Base-by-base conservation (phyloP, 805 yeast genomes). In the Lipomyces chichibuensis region DNA sequence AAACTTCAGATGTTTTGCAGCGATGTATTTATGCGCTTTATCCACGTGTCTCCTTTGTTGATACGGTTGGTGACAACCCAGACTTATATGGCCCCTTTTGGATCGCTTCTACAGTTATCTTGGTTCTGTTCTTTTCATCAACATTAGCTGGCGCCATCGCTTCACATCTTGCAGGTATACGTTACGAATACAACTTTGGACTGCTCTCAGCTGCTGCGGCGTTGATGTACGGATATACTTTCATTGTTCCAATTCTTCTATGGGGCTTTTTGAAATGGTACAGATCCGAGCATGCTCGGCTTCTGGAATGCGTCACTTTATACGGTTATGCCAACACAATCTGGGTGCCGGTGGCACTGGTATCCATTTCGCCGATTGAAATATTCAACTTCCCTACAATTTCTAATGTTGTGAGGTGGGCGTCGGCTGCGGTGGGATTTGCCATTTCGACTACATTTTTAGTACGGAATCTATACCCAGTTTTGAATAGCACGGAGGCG, bases 11-110 rank as follows among this genome's bases (percentile, higher is more conserved):
- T 11, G 92, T 91, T 67, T 75, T 84, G 57, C 72, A 69, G 20
- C 85, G 90, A 65, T 81, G 89, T 64, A 74, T 80, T 29, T 75
- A 81, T 64, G 86, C 92, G 0, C 70, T 88, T 53, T 88, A 89
- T 72, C 90, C 93, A 74, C 78, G 71, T 69, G 74, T 77, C 17
- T 73, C 74, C 33, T 72, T 73, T 20, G 74, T 73, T 7, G 80
- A 77, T 43, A 82, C 78, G 69, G 71, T 80, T 71, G 80, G 81
- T 57, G 82, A 82, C 52, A 81, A 82, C 17, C 85, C 88, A 2
- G 98, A 93, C 74, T 79, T 93, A 62, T 94, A 92, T 76, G 97
- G 97, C 0, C 89, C 96, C 7, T 80, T 92, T 23, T 93, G 98
- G 98, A 87, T 93, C 56, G 90, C 94, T 13, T 92, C 92, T 0